Percentiles rank a stretch among this genome's conserved stretches.
These are phyloP conservation scores for Naegleria gruberi DNA, from an alignment of 208 protist genomes.

Conservation along the genomic window DNA sequence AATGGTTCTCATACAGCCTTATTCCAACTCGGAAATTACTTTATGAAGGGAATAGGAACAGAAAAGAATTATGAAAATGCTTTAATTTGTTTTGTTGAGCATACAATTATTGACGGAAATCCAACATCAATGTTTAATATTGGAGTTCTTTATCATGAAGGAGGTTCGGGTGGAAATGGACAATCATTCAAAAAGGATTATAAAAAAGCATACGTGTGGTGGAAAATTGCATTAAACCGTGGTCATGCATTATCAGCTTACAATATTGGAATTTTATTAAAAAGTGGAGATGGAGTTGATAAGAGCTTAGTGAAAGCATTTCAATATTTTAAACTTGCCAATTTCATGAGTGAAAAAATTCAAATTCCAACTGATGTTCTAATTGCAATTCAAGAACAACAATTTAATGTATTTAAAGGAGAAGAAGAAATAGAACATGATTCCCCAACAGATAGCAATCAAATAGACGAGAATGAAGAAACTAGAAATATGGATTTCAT, in stretches of 20 bases:
- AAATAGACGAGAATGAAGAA: neutral
- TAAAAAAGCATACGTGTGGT: neutral
- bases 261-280: neutral
- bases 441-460: neutral
- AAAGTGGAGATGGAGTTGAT: neutral
- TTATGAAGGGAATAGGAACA: neutral
- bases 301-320: neutral
- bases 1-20: neutral
- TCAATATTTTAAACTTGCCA: neutral
- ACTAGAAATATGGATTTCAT: neutral
- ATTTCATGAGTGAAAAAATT: neutral
- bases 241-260: neutral
- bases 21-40: neutral
- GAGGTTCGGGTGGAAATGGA: neutral
- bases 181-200: neutral
- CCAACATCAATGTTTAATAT: conserved; percentile 1
- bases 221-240: neutral
- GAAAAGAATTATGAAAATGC: neutral
- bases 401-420: neutral
- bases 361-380: neutral
- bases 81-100: neutral
- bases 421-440: neutral
- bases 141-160: neutral
- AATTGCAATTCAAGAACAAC: neutral
- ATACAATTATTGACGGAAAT: neutral